Base-by-base conservation (phyloP, 2,329 filamentous ascomycete species). In the Colletotrichum theobromicola region DNA sequence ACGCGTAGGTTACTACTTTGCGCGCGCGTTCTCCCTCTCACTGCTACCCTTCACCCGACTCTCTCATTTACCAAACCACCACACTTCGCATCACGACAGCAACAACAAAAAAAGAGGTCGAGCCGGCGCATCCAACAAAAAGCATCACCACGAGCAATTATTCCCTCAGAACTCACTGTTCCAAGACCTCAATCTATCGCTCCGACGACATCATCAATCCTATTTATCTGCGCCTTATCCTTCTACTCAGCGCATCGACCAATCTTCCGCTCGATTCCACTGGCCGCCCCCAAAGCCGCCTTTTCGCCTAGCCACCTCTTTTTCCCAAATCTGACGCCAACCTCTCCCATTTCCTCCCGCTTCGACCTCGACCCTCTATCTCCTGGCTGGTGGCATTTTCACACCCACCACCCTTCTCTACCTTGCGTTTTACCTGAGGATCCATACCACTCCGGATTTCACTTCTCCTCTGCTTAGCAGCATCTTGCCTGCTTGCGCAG, bases 281-380 rank as follows among this genome's bases (percentile, higher is more conserved):
- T 66, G 55, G 70, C 57, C 66, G 21, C 68, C 57, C 32, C 72
- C 62, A 72, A 67, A 72, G 68, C 24, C 66, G 66, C 66, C 55
- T 64, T 53, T 72, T 74, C 72, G 72, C 72, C 72, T 74, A 74
- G 68, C 72, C 72, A 74, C 72, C 72, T 74, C 53, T 74, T 74
- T 72, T 69, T 63, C 37, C 21, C n/a, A 46, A 46, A 50, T 53
- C 66, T 63, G 13, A 66, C 62, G 50, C 72, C 72, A 74, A 63
- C 72, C 72, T 74, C 72, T 72, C 72, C 35, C 67, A 74, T 72
- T 74, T 74, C 67, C 68, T 30, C 30, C 68, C 35, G 32, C 62
- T 57, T 58, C 57, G 57, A 62, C 37, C 53, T 34, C 42, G 42
- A 46, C 30, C 32, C 57, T 32, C 55, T 58, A 8, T 66, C 57